Percentiles rank a stretch among this genome's conserved stretches.
phyloP scores from a whole-genome alignment of 148 eudicot genomes.

The Vaccinium myrtillus region DNA sequence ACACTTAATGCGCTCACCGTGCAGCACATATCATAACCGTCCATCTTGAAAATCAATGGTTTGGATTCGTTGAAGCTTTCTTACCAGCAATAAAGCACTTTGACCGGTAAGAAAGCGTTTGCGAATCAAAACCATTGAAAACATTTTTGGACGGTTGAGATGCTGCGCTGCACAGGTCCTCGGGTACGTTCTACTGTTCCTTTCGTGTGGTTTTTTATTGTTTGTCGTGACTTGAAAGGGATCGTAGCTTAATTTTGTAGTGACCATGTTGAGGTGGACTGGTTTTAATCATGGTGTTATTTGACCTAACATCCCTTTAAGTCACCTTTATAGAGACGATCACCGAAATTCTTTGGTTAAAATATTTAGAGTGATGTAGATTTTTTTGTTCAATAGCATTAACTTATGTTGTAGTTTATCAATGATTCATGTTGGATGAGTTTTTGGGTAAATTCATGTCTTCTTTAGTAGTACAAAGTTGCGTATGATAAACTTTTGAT shows the following conservation, averaged over 20 bases:
- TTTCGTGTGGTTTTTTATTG: not conserved
- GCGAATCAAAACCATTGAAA: too few relatives aligned
- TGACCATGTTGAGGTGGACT: not conserved
- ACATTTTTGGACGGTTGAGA: too few relatives aligned
- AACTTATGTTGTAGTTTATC: not conserved
- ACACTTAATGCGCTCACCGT: too few relatives aligned
- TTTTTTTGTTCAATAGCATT: not conserved
- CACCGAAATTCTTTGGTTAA: not conserved
- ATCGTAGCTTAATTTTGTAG: not conserved
- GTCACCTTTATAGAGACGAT: not conserved
- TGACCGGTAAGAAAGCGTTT: too few relatives aligned
- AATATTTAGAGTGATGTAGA: not conserved
- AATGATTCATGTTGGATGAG: not conserved
- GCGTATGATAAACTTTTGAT: not conserved
- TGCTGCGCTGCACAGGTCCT: too few relatives aligned
- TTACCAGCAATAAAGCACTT: too few relatives aligned
- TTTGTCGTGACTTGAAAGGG: not conserved
- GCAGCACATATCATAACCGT: too few relatives aligned
- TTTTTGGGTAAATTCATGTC: not conserved
- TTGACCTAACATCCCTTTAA: constrained; percentile 1
- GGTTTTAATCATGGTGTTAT: not conserved
- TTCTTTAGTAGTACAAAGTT: too few relatives aligned
- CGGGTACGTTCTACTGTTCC: not conserved
- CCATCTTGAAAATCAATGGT: too few relatives aligned
- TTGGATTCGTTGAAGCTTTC: too few relatives aligned